phyloP scores from a whole-genome alignment of 2,329 filamentous ascomycete genomes.

The Diaporthe sp. region DNA sequence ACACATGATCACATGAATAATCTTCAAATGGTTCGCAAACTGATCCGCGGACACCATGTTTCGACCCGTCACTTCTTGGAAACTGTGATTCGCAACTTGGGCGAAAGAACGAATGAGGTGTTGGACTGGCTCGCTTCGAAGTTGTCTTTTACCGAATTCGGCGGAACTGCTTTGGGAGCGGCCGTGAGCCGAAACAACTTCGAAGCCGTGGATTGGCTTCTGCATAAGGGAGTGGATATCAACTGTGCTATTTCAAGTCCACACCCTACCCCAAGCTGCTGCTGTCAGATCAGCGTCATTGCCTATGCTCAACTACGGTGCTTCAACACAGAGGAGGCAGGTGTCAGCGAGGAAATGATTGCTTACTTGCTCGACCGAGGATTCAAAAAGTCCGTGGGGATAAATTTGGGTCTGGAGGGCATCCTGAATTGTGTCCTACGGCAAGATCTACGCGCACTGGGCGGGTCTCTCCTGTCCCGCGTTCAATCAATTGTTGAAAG shows the following conservation, averaged over 20 bases:
- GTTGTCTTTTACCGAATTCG: accelerated
- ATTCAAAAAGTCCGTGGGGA: too few relatives aligned
- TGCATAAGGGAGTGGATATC: neutral
- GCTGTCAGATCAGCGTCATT: neutral
- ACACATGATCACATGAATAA: too few relatives aligned
- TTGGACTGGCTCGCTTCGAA: neutral
- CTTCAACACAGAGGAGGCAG: neutral
- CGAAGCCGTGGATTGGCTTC: neutral
- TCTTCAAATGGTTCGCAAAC: neutral
- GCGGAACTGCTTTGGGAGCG: neutral
- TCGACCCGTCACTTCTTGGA: neutral
- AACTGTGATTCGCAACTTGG: neutral
- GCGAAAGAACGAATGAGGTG: neutral
- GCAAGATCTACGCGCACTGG: too few relatives aligned
- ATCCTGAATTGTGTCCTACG: neutral
- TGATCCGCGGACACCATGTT: too few relatives aligned
- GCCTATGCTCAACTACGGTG: neutral
- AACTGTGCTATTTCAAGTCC: neutral
- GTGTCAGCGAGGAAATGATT: neutral
- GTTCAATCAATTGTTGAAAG: neutral
- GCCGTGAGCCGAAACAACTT: neutral
- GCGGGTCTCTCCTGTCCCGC: neutral
- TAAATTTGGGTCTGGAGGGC: neutral
- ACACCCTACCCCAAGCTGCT: neutral
- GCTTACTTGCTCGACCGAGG: neutral